Base-by-base conservation (phyloP, 192 early-diverging fungal genomes). In the Diversispora epigaea region DNA sequence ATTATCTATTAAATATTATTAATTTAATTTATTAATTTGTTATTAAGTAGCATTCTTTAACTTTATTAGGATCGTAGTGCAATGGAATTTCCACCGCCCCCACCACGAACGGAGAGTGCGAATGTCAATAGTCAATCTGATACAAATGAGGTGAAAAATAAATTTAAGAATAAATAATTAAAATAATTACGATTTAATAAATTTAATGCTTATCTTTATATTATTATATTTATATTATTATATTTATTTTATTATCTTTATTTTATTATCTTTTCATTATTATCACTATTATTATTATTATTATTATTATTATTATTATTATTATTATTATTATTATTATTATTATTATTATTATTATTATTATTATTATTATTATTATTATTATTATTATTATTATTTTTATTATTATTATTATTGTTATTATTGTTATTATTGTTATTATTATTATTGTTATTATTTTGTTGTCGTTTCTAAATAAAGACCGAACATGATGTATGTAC, bases 1-100 rank as follows among this genome's bases (percentile, higher is more conserved):
- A 55, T 43, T 40, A 11, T 56, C 15, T 6, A 17, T 41, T 54
- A 10, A 9, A 7, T 0, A 32, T 32, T 3, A 21, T 8, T 57
- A 15, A 11, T 58, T 12, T 21, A 45, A 12, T 46, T 58, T 68
- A 32, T 46, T 46, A 22, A 1, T 21, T 43, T 62, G 3, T 11
- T 22, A n/a, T 63, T 64, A 39, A 64, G 3, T 1, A 10, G 21
- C 7, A n/a, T 39, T 44, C 55, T 43, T 22, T 45, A 7, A 61
- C 6, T 25, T 46, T 15, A 22, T 55, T 77, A 83, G 82, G 82
- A 83, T 67, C 73, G 82, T 45, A 79, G 77, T 65, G 78, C 78
- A 49, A 60, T 73, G 15, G 82, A 83, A 22, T 80, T 71, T 64
- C 75, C 72, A 50, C 72, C 72, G 7, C 72, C 72, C 47, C 72